Base-by-base conservation (phyloP, 1,284 basidiomycete species). In the Fomitopsis betulina region DNA sequence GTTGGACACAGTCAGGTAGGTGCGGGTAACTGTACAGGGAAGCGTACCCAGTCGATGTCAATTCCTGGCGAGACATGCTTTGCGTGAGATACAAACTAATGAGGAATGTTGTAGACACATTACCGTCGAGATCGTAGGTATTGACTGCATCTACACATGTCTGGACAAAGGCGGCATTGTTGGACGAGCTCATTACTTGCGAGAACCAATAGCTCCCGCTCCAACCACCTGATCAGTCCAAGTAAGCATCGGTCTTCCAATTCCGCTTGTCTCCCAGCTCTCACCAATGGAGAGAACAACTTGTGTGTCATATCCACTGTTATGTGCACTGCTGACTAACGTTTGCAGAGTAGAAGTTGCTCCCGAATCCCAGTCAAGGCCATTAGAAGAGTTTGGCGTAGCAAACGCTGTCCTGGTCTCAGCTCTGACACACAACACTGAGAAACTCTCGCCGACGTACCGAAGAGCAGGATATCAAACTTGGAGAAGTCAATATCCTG, bases 241-340 rank as follows among this genome's bases (percentile, higher is more conserved):
- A 7, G 23, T 33, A 10, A 21, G 42, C n/a, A 25, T 25, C 19
- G n/a, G n/a, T n/a, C 10, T 9, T 25, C 8, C 5, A 47, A 7
- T 15, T 13, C 8, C 13, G 5, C 23, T 12, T 7, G 19, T 37
- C 25, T 5, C 10, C 0, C 27, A 8, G 27, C 72, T 82, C 62
- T 76, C 76, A 74, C 89, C 89, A 55, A 93, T 81, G 43, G 87
- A 87, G 12, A 93, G 76, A 47, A 89, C 84, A 57, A 93, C 83
- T 63, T 83, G 83, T 8, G 81, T 83, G 1, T 77, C 77, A 71
- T 83, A 66, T 13, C 85, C 84, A 62, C 80, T 76, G 68, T 76
- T 66, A 66, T 85, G 84, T 1, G 83, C 90, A 47, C 75, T 76
- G 5, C 73, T 70, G 56, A 91, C 88, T n/a, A 91, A 76, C 33